These are phyloP conservation scores for Dendrocalamus sinicus DNA, from an alignment of 176 grass and related monocot genomes.

Conservation along the genomic window DNA sequence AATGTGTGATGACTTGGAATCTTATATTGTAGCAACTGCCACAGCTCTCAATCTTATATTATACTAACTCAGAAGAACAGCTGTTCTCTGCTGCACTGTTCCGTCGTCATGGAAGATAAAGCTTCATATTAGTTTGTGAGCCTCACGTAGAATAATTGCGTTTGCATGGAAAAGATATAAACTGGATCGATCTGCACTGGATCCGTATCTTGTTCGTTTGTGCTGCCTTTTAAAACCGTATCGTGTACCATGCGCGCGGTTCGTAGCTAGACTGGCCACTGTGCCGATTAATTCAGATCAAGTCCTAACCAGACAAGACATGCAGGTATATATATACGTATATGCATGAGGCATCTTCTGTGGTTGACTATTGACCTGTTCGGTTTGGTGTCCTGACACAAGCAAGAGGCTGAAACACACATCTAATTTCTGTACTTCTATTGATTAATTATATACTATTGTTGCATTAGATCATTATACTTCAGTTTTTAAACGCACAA, in stretches of 20 bases:
- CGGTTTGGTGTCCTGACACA: not conserved
- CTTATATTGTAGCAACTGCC: not conserved
- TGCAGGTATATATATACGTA: not conserved
- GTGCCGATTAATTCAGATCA: not conserved
- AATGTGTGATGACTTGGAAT: constrained; percentile 8
- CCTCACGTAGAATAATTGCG: not conserved
- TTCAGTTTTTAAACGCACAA: too few relatives aligned
- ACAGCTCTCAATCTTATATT: constrained; percentile 17
- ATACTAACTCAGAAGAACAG: constrained; percentile 11
- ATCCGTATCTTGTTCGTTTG: not conserved
- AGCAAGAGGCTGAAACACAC: not conserved
- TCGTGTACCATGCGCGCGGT: constrained; percentile 8
- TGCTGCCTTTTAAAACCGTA: not conserved
- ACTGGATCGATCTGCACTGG: constrained; percentile 14
- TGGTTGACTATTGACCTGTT: not conserved
- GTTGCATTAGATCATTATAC: too few relatives aligned
- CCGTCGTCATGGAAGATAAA: constrained; percentile 28
- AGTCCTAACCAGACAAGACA: not conserved
- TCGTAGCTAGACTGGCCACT: not conserved
- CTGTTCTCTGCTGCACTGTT: constrained; percentile 2
- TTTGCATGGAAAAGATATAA: not conserved
- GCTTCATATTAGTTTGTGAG: constrained; percentile 7
- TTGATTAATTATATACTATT: not conserved
- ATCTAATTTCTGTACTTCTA: not conserved
- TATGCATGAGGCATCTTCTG: not conserved